A percentile compares a stretch with the other conserved stretches of the same genome.
Conservation (phyloP, 176 grass and related monocot genomes). For the Zoysia pacifica region DNA sequence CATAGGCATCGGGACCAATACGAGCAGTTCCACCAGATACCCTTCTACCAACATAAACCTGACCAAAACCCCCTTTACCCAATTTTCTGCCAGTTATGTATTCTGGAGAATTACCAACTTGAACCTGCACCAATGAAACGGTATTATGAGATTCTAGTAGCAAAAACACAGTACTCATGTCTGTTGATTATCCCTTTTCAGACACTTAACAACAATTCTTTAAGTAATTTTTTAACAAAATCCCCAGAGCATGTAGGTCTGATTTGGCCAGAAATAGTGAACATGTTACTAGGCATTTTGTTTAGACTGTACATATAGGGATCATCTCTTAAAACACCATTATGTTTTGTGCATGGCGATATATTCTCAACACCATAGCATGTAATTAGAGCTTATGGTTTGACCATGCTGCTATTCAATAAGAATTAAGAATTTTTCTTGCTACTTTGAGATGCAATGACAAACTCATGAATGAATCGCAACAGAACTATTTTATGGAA, state of each 20-base stretch:
- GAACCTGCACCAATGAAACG: slow-evolving; percentile 63
- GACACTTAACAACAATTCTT: too few species aligned
- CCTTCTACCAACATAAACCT: slow-evolving; percentile 96
- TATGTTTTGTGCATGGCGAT: not conserved
- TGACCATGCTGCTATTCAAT: not conserved
- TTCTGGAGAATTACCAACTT: slow-evolving; percentile 89
- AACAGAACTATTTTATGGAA: not conserved
- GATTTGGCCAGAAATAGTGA: too few species aligned
- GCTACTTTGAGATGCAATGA: slow-evolving; percentile 2
- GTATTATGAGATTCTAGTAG: slow-evolving; percentile 28
- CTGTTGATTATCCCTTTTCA: too few species aligned
- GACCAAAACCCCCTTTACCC: slow-evolving; percentile 98
- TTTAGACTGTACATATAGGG: too few species aligned
- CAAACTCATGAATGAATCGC: not conserved
- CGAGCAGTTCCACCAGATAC: slow-evolving; percentile 70
- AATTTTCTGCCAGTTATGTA: slow-evolving; percentile 88
- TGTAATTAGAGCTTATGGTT: not conserved
- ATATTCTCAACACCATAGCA: not conserved
- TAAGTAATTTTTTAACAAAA: too few species aligned
- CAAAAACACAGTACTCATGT: not conserved
- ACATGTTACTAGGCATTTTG: too few species aligned
- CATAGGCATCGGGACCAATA: slow-evolving; percentile 79
- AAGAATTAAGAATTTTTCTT: not conserved
- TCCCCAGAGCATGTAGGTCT: too few species aligned
- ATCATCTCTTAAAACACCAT: not conserved